Percentiles rank a stretch among this genome's conserved stretches.
Evolutionary conservation across 495 filamentous ascomycete species (phyloP).

Genomic region (Penicillium lividum): DNA sequence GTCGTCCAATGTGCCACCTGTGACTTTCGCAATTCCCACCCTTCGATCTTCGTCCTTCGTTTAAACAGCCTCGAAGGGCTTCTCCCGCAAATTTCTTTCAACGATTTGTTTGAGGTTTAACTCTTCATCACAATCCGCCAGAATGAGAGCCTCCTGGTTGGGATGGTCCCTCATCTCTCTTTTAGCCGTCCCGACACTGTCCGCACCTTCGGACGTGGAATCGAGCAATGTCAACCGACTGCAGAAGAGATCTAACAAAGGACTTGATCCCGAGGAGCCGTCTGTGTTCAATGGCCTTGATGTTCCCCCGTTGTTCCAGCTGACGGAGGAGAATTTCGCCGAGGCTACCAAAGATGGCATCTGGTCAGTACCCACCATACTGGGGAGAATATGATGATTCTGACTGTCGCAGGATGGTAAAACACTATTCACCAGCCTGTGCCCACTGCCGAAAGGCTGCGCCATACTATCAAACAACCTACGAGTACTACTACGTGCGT

Average conservation of each 20-base stretch:
- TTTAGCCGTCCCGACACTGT: constrained; percentile 40
- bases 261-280: constrained; percentile 23
- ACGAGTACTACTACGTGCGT: constrained; percentile 85
- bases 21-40: constrained; percentile 27
- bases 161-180: constrained; percentile 46
- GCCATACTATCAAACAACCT: constrained; percentile 87
- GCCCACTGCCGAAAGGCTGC: constrained; percentile 77
- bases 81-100: constrained; percentile 11
- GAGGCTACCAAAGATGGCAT: constrained; percentile 62
- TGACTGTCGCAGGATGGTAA: constrained; percentile 61
- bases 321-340: constrained; percentile 57
- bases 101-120: constrained; percentile 11
- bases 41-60: constrained; percentile 29
- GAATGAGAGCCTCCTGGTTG: constrained; percentile 44
- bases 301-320: constrained; percentile 72
- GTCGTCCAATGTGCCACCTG: constrained; percentile 39
- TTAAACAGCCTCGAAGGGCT: constrained; percentile 9
- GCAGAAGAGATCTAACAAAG: constrained; percentile 28
- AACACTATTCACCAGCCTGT: constrained; percentile 77
- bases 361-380: constrained; percentile 45
- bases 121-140: constrained; percentile 25
- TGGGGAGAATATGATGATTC: not conserved
- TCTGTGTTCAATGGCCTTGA: constrained; percentile 79
- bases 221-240: constrained; percentile 21
- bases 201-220: constrained; percentile 29